Evolutionary conservation across 306 rosid species (phyloP).

Genomic region (Corylus avellana): DNA sequence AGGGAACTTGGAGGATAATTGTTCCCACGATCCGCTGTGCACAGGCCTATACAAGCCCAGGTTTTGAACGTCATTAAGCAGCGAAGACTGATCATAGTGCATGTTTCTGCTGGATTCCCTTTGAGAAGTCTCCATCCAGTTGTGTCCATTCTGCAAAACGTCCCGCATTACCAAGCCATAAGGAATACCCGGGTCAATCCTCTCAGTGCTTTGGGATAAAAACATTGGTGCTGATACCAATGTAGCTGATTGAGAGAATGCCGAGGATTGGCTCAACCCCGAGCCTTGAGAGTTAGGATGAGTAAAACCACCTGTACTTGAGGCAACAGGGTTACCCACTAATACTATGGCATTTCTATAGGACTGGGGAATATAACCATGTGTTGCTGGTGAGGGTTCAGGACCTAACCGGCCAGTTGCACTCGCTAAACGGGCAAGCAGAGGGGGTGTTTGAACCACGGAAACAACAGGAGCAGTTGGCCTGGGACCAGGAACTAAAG

Average conservation of each 20-base stretch:
- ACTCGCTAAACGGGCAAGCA: conserved; percentile 76
- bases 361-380: conserved; percentile 76
- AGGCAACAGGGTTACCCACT: conserved; percentile 64
- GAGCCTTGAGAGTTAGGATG: conserved; percentile 62
- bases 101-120: conserved; percentile 55
- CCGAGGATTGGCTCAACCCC: conserved; percentile 46
- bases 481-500: conserved; percentile 76
- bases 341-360: conserved; percentile 75
- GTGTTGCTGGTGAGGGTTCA: conserved; percentile 74
- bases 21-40: conserved; percentile 52
- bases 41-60: conserved; percentile 54
- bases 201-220: conserved; percentile 65
- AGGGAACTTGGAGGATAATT: conserved; percentile 45
- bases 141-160: conserved; percentile 61
- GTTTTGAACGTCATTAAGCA: conserved; percentile 53
- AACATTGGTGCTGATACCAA: conserved; percentile 62
- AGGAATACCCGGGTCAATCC: conserved; percentile 54
- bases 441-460: conserved; percentile 71
- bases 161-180: conserved; percentile 54
- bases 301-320: conserved; percentile 53
- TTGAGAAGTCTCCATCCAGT: conserved; percentile 67
- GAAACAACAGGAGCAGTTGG: conserved; percentile 72
- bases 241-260: conserved; percentile 61
- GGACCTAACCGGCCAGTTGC: conserved; percentile 93
- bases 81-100: conserved; percentile 52